Evolutionary conservation across 177 flowering plant species (phyloP).

Genomic region (Tripterygium wilfordii): DNA sequence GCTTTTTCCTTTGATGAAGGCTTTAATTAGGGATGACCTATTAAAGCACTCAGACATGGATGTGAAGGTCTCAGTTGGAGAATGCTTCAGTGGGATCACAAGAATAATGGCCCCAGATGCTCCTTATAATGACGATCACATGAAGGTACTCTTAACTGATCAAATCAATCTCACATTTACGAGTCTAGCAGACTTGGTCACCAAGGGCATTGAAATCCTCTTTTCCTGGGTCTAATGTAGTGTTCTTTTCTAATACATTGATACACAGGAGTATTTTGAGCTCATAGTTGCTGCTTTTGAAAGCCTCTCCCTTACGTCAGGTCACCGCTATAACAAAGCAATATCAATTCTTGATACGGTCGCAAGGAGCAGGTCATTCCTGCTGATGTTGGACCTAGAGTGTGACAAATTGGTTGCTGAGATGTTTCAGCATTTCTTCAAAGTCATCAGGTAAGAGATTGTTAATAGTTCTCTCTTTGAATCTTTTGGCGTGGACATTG

Average conservation of each 20-base stretch:
- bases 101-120: conserved; percentile 79
- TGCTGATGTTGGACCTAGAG: conserved; percentile 71
- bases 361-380: conserved; percentile 56
- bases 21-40: conserved; percentile 41
- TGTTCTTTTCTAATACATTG: conserved; percentile 5
- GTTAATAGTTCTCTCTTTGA: too few relatives aligned
- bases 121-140: conserved; percentile 58
- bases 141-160: conserved; percentile 45
- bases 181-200: too few relatives aligned
- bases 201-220: too few relatives aligned
- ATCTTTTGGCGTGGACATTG: too few relatives aligned
- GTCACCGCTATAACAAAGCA: conserved; percentile 39
- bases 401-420: conserved; percentile 51
- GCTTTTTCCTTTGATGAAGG: conserved; percentile 40
- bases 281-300: conserved; percentile 48
- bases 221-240: too few relatives aligned
- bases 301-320: conserved; percentile 28
- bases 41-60: conserved; percentile 41
- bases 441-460: conserved; percentile 47
- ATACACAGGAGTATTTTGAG: conserved; percentile 53
- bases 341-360: conserved; percentile 54
- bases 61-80: conserved; percentile 49
- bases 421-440: conserved; percentile 54
- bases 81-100: conserved; percentile 57
- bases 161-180: too few relatives aligned